Conservation (phyloP, 1,284 basidiomycete species). For the Cystobasidium sp. region DNA sequence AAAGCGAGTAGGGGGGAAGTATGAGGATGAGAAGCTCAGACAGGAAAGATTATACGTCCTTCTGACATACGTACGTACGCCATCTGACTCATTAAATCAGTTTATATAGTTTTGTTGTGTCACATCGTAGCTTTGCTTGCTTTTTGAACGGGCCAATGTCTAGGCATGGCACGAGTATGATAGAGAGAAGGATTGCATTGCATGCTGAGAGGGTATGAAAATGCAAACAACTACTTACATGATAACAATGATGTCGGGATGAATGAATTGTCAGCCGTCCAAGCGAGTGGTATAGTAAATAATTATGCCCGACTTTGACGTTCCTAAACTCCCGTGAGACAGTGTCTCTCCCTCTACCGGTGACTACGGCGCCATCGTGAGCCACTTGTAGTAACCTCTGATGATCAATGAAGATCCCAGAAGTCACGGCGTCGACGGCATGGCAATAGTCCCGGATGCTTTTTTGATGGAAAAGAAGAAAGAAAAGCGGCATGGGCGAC, state of each 20-base stretch:
- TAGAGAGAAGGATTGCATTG: conserved; percentile 4
- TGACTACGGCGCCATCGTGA: conserved; percentile 34
- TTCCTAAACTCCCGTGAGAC: conserved; percentile 41
- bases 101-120: conserved; percentile 41
- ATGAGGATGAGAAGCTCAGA: conserved; percentile 12
- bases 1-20: neutral
- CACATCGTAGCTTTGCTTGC: conserved; percentile 7
- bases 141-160: neutral
- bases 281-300: conserved; percentile 18
- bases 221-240: conserved; percentile 8
- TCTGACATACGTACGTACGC: neutral
- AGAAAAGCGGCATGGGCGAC: neutral
- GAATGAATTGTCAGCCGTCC: conserved; percentile 44
- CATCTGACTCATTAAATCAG: conserved; percentile 45
- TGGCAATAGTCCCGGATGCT: conserved; percentile 40
- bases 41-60: conserved; percentile 31
- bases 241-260: conserved; percentile 32
- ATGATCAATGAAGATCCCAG: neutral
- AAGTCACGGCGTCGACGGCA: conserved; percentile 31
- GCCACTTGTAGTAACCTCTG: conserved; percentile 6
- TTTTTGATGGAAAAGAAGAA: conserved; percentile 43
- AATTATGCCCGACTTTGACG: conserved; percentile 8
- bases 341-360: conserved; percentile 25
- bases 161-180: neutral
- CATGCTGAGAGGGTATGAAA: neutral